Percentiles rank a stretch among this genome's conserved stretches.
phyloP scores from a whole-genome alignment of 805 yeast genomes.

The Limtongia smithiae region DNA sequence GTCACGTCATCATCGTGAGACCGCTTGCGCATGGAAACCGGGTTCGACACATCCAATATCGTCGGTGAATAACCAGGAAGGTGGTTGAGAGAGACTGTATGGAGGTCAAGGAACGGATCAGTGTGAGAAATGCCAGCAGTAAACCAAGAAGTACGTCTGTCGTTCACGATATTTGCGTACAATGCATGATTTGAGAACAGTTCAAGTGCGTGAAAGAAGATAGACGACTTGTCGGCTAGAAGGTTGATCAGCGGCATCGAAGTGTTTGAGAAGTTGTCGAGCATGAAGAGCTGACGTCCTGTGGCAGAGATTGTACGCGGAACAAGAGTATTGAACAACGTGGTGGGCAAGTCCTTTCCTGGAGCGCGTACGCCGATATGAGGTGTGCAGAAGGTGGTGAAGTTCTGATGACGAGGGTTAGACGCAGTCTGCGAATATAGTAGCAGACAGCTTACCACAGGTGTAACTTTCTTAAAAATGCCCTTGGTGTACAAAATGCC shows the following conservation, averaged over 20 bases:
- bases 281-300: slow-evolving; percentile 69
- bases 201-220: slow-evolving; percentile 55
- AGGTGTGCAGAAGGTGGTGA: slow-evolving; percentile 65
- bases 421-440: slow-evolving; percentile 25
- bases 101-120: slow-evolving; percentile 53
- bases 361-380: slow-evolving; percentile 57
- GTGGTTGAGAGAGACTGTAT: slow-evolving; percentile 33
- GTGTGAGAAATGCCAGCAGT: slow-evolving; percentile 64
- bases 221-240: slow-evolving; percentile 62
- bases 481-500: slow-evolving; percentile 61
- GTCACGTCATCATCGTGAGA: neutral
- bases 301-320: slow-evolving; percentile 66
- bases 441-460: slow-evolving; percentile 39
- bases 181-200: slow-evolving; percentile 52
- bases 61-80: slow-evolving; percentile 53
- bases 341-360: slow-evolving; percentile 40
- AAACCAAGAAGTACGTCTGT: slow-evolving; percentile 79
- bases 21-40: slow-evolving; percentile 34
- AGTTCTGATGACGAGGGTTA: slow-evolving; percentile 34
- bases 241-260: slow-evolving; percentile 53
- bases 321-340: slow-evolving; percentile 58
- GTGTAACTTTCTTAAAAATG: slow-evolving; percentile 52
- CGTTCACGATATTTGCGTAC: slow-evolving; percentile 76
- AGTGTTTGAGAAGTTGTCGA: slow-evolving; percentile 40
- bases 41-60: slow-evolving; percentile 50